Conservation (phyloP, 805 yeast genomes). For the Limtongia smithiae region DNA sequence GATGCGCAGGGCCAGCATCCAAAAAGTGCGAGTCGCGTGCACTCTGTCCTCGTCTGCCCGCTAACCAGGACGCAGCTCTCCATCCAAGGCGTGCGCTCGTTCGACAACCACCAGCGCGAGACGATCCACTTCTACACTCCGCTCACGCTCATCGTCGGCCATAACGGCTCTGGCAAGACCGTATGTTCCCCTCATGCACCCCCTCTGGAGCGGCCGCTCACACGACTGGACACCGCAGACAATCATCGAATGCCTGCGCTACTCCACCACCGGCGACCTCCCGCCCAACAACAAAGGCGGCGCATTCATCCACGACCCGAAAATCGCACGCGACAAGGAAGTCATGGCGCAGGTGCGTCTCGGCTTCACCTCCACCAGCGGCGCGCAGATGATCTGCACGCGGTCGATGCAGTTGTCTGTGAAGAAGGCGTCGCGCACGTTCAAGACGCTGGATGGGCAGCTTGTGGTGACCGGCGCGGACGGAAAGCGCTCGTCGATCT, state of each 20-base stretch:
- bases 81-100: conserved; percentile 86
- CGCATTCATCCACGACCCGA: conserved; percentile 91
- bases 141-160: conserved; percentile 88
- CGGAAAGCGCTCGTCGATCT: conserved; percentile 69
- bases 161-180: conserved; percentile 95
- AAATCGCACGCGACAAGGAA: conserved; percentile 53
- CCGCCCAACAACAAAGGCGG: conserved; percentile 97
- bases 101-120: conserved; percentile 79
- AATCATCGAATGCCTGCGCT: conserved; percentile 87
- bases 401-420: conserved; percentile 73
- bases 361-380: conserved; percentile 72
- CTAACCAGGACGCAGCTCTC: conserved; percentile 47
- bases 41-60: neutral
- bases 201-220: neutral
- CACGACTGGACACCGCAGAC: conserved; percentile 47
- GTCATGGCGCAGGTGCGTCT: conserved; percentile 88
- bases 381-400: conserved; percentile 77
- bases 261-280: conserved; percentile 90
- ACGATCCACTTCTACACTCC: conserved; percentile 88
- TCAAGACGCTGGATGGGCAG: conserved; percentile 90
- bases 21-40: conserved; percentile 5
- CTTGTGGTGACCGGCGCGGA: conserved; percentile 55
- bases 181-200: conserved; percentile 26
- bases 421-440: conserved; percentile 61
- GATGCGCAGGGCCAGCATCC: conserved; percentile 18